A percentile compares a stretch with the other conserved stretches of the same genome.
Evolutionary conservation across 768 basidiomycete genomes (phyloP).

Genomic region (Naganishia friedmannii): DNA sequence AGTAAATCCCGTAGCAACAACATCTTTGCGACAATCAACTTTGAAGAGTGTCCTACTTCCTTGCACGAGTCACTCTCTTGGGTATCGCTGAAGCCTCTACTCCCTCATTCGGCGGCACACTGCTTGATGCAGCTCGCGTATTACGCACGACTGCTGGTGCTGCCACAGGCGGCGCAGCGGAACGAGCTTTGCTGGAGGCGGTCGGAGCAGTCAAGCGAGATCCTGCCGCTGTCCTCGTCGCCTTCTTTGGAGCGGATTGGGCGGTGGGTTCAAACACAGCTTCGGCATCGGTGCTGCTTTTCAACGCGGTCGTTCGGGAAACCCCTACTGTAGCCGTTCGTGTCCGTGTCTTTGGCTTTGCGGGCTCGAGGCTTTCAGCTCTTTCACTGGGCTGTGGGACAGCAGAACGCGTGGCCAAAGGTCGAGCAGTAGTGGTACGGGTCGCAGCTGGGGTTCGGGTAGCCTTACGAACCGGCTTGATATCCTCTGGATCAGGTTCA

Average conservation of each 20-base stretch:
- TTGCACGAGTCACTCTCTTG: conserved; percentile 31
- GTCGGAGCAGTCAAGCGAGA: conserved; percentile 20
- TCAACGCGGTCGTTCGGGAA: conserved; percentile 1
- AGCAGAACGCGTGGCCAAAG: conserved; percentile 12
- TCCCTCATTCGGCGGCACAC: neutral
- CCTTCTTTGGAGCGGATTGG: neutral
- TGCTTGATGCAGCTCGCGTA: conserved; percentile 20
- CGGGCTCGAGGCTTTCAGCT: conserved; percentile 3
- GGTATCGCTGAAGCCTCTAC: conserved; percentile 5
- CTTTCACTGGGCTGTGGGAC: conserved; percentile 15
- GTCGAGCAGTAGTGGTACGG: neutral
- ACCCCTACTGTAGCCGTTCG: conserved; percentile 8
- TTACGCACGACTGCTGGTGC: conserved; percentile 2
- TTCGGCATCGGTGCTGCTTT: conserved; percentile 8
- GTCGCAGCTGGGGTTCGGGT: conserved; percentile 6
- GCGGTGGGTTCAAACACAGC: neutral
- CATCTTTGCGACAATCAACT: neutral
- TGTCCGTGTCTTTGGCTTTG: conserved; percentile 11
- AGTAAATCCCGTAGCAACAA: neutral
- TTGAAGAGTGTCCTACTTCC: conserved; percentile 12
- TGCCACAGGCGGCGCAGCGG: conserved; percentile 3
- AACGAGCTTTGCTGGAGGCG: conserved; percentile 17
- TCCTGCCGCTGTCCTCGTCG: conserved; percentile 1
- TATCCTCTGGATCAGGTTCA: conserved; percentile 21
- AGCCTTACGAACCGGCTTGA: neutral